Evolutionary conservation across 176 grass and related monocot genomes (phyloP), one percentile per base, ranked within the genome.

Genomic region (Avena atlantica): DNA sequence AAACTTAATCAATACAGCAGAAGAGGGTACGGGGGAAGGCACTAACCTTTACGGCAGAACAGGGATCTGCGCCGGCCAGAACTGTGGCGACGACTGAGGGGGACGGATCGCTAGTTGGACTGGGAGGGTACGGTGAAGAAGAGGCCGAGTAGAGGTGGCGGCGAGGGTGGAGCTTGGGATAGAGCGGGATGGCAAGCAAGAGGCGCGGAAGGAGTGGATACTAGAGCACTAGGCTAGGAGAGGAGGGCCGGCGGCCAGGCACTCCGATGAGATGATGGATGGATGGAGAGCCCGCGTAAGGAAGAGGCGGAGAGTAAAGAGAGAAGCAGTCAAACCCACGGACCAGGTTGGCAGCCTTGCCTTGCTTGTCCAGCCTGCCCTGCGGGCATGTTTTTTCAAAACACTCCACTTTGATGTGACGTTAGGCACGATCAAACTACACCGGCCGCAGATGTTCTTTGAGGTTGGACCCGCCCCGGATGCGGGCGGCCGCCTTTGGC

Each of bases 391-490:
- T 67, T 67, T 67, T 17, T 29, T 65, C 61, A 25, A 64, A 65
- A 65, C 62, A 65, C 63, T 15, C 29, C 65, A 17, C 29, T 29
- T 67, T 17, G 65, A 68, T 36, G 65, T 34, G 66, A 70, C 66
- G 31, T 40, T 40, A 40, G 66, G 34, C 16, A 70, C 66, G 66
- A 37, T 70, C 66, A 70, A 67, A 70, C 31, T 65, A 12, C 12
- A 29, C 62, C 25, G 62, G 62, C 64, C 27, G 66, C 66, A 19
- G 67, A 70, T 70, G 67, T 70, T 70, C 67, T 40, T 70, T 70
- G 31, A 70, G 23, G 61, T 64, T 24, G 60, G 60, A 11, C 21
- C 23, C 23, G 24, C 24, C 4, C 24, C n/a, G 62, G 62, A 29
- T 14, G 13, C 13, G 2, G 63, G 63, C 62, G 62, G 62, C 24